phyloP scores from a whole-genome alignment of 2,329 filamentous ascomycete genomes.

The Parasarocladium wereldwijsianum region DNA sequence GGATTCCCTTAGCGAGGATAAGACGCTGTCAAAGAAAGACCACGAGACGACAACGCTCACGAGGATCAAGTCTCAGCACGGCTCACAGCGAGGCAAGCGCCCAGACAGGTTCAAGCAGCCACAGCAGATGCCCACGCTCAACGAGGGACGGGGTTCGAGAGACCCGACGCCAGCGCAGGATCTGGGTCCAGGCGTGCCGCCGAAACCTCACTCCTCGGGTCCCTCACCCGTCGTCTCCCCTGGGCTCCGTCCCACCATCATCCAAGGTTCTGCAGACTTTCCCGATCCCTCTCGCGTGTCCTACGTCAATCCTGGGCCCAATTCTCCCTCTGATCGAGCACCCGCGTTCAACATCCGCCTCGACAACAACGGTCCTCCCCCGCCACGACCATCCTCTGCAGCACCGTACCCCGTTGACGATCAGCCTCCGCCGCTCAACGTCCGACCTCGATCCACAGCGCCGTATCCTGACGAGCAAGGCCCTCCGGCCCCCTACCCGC shows the following conservation, averaged over 20 bases:
- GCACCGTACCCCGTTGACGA: conserved; percentile 62
- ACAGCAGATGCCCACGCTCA: conserved; percentile 33
- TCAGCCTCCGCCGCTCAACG: conserved; percentile 33
- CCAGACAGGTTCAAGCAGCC: conserved; percentile 43
- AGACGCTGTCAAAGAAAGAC: conserved; percentile 75
- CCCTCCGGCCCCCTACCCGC: conserved; percentile 5
- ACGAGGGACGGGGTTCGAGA: conserved; percentile 23
- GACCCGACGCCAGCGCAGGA: not conserved
- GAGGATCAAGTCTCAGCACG: conserved; percentile 71
- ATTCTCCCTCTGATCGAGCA: conserved; percentile 18
- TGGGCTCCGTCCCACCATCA: conserved; percentile 20
- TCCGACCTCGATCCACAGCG: conserved; percentile 29
- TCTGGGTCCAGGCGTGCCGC: conserved; percentile 1
- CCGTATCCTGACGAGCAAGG: conserved; percentile 41
- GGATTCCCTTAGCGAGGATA: conserved; percentile 69
- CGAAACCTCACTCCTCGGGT: conserved; percentile 15
- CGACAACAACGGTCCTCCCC: conserved; percentile 15
- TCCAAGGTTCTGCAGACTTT: conserved; percentile 25
- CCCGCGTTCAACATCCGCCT: conserved; percentile 38
- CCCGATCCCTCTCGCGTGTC: conserved; percentile 30
- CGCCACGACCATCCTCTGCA: conserved; percentile 34
- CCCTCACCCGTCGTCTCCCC: conserved; percentile 27
- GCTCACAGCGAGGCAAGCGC: conserved; percentile 48
- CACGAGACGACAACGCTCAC: conserved; percentile 85
- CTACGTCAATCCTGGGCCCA: conserved; percentile 14